A percentile compares a stretch with the other conserved stretches of the same genome.
phyloP scores from a whole-genome alignment of 2,329 filamentous ascomycete species.

The Aureobasidium sp. region DNA sequence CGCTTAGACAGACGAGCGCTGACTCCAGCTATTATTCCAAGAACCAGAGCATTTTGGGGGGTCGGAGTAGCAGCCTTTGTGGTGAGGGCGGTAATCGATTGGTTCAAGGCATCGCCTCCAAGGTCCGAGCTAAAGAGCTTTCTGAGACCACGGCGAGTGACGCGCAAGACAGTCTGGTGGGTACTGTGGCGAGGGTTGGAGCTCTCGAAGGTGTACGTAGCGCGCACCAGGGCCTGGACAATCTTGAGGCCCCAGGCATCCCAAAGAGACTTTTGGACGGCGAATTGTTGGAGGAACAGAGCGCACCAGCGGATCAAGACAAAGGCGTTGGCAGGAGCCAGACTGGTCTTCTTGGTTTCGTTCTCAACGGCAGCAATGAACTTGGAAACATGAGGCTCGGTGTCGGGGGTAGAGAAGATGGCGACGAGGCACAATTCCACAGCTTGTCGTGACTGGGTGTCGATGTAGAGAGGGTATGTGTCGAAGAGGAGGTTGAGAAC shows the following conservation, averaged over 20 bases:
- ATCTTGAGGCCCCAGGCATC: conserved; percentile 57
- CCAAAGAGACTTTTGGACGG: conserved; percentile 52
- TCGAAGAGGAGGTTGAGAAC: conserved; percentile 66
- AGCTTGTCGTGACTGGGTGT: conserved; percentile 73
- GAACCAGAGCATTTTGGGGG: conserved; percentile 63
- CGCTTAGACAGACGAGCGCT: conserved; percentile 61
- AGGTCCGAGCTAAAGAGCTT: conserved; percentile 57
- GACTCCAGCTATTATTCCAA: conserved; percentile 83
- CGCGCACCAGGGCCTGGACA: conserved; percentile 60
- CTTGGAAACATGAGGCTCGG: conserved; percentile 49
- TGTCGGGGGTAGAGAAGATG: conserved; percentile 53
- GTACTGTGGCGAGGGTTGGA: conserved; percentile 56
- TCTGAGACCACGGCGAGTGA: conserved; percentile 72
- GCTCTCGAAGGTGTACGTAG: conserved; percentile 69
- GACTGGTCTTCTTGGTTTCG: conserved; percentile 67
- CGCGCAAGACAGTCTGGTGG: conserved; percentile 63
- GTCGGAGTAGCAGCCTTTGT: conserved; percentile 56
- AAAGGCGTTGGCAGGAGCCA: conserved; percentile 75
- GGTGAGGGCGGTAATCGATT: conserved; percentile 59
- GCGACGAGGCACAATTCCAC: conserved; percentile 71
- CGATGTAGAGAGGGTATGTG: conserved; percentile 80
- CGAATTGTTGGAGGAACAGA: conserved; percentile 64
- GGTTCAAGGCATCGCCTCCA: conserved; percentile 53
- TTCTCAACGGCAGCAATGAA: conserved; percentile 60
- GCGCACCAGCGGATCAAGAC: conserved; percentile 87